Percentiles rank a stretch among this genome's conserved stretches.
phyloP scores from a whole-genome alignment of 2,329 filamentous ascomycete genomes.

The Leptosphaerulina australis region DNA sequence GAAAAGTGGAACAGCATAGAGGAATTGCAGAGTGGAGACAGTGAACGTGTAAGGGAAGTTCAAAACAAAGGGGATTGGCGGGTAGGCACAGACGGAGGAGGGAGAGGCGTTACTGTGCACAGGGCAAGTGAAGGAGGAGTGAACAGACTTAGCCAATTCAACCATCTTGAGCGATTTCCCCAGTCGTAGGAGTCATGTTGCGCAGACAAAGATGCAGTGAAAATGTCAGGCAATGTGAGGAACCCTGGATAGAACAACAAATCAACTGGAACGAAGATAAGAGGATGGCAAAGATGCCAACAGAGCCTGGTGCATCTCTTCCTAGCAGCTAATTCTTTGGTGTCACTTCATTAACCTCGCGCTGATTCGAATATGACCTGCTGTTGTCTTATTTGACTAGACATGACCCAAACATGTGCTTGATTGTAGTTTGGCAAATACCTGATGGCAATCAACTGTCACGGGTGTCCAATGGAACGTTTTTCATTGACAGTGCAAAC shows the following conservation, averaged over 20 bases:
- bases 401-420: not conserved
- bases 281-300: not conserved
- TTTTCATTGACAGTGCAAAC: slow-evolving; percentile 4
- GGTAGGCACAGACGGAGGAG: not conserved
- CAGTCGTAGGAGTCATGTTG: not conserved
- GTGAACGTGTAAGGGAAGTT: not conserved
- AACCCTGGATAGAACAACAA: too few species aligned
- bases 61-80: not conserved
- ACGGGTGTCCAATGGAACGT: not conserved
- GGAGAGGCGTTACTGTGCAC: not conserved
- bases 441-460: not conserved
- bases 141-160: not conserved
- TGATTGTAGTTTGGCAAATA: not conserved
- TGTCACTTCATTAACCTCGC: not conserved
- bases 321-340: not conserved
- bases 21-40: not conserved
- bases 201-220: slow-evolving; percentile 3
- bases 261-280: not conserved
- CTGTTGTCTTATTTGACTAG: not conserved
- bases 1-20: not conserved
- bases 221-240: not conserved
- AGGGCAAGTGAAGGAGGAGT: slow-evolving; percentile 3
- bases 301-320: not conserved
- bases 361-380: not conserved
- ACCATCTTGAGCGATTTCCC: not conserved